These are phyloP conservation scores for Fusarium caatingaense DNA, from an alignment of 2,329 filamentous ascomycete species.

Conservation along the genomic window DNA sequence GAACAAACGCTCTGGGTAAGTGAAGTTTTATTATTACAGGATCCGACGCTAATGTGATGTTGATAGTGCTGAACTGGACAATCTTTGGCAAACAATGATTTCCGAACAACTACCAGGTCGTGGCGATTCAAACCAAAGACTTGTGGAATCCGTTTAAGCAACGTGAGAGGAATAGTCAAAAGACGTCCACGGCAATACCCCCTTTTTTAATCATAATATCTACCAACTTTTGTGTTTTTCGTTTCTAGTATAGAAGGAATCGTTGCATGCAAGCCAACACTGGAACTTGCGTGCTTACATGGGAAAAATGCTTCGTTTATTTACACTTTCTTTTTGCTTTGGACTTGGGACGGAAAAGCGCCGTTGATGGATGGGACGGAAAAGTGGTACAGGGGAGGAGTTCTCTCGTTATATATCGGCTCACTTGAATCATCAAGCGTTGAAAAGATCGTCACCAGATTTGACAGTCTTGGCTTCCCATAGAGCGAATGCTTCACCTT, in stretches of 20 bases:
- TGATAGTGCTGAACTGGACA: conserved; percentile 51
- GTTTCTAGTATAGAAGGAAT: conserved; percentile 36
- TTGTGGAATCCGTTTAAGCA: conserved; percentile 42
- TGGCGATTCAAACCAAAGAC: conserved; percentile 44
- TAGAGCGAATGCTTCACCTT: not conserved
- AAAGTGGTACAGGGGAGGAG: conserved; percentile 12
- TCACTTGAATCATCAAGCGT: not conserved
- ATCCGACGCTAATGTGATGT: conserved; percentile 29
- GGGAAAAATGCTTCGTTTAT: conserved; percentile 20
- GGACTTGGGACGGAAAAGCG: conserved; percentile 28
- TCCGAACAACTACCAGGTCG: conserved; percentile 49
- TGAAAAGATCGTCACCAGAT: not conserved
- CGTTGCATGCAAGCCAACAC: conserved; percentile 41
- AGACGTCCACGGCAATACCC: not conserved
- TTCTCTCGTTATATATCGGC: conserved; percentile 16
- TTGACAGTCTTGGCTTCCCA: not conserved
- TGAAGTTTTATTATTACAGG: conserved; percentile 8
- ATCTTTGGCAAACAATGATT: conserved; percentile 52
- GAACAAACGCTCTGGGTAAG: conserved; percentile 56
- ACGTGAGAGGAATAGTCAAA: not conserved
- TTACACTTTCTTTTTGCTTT: conserved; percentile 7
- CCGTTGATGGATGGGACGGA: conserved; percentile 6
- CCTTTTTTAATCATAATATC: not conserved
- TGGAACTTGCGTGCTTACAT: conserved; percentile 32
- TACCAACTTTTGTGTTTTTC: not conserved